Base-by-base conservation (phyloP, 441 rosid genomes). In the Pelargonium cotyledonis region DNA sequence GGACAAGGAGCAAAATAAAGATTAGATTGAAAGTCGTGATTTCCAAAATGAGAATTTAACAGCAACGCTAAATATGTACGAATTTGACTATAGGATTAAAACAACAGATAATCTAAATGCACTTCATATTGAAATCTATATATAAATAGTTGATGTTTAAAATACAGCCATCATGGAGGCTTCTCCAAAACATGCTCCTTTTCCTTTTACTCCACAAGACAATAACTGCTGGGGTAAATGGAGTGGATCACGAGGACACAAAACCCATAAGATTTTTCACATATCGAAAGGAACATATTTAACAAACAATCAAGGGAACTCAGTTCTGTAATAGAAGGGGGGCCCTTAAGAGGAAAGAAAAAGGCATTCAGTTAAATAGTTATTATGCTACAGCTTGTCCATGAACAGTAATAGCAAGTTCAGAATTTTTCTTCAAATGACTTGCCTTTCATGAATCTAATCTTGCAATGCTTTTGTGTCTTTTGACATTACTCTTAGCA, bases 1-100 rank as follows among this genome's bases (percentile, higher is more conserved):
- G 83, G 64, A 80, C 1, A 73, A 38, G 5, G 49, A 65, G 44
- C 8, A 70, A 63, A 64, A 44, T 5, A 8, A 38, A 12, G n/a
- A 11, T 40, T 47, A 49, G 14, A 0, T 63, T 11, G 51, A 63
- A 5, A 10, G 70, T 46, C 11, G 1, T 8, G 23, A 57, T 18
- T 16, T 57, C 62, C 62, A 57, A 57, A 57, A 18, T 57, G 62
- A 57, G 11, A 57, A 19, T 57, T 16, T 1, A 57, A 57, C 14
- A 44, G 47, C 14, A 44, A 1, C 19, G 3, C 67, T 61, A 58
- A 35, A 29, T 23, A 61, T 61, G 58, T 51, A 12, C 5, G 19
- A 49, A 44, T 44, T 9, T 2, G 47, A 10, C 47, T 8, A 44
- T 44, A 1, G 12, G 47, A 44, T 44, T 8, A 44, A 41, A 41